phyloP scores from a whole-genome alignment of 1,139 yeast genomes.

The Barnettozyma hawaiiensis region DNA sequence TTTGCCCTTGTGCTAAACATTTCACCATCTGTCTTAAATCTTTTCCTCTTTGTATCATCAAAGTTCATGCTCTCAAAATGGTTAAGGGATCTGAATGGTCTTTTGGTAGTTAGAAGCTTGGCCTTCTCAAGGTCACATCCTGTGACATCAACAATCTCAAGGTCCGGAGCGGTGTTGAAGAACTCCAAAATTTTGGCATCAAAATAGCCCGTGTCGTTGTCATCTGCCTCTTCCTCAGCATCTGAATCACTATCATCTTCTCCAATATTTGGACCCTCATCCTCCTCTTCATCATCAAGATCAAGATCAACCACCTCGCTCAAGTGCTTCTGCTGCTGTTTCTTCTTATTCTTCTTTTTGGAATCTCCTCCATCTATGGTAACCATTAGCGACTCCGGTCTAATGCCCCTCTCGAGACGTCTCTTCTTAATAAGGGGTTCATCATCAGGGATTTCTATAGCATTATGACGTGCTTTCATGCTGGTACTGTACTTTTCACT shows the following conservation, averaged over 20 bases:
- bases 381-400: slow-evolving; percentile 6
- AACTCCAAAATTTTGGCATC: slow-evolving; percentile 70
- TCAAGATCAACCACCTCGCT: slow-evolving; percentile 4
- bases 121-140: slow-evolving; percentile 68
- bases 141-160: slow-evolving; percentile 77
- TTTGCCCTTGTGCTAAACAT: slow-evolving; percentile 68
- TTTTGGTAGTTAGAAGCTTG: slow-evolving; percentile 46
- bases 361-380: slow-evolving; percentile 1
- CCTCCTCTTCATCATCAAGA: slow-evolving; percentile 10
- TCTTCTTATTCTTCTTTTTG: slow-evolving; percentile 1
- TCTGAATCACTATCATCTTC: slow-evolving; percentile 25
- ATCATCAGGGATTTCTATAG: background rate
- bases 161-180: slow-evolving; percentile 67
- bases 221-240: slow-evolving; percentile 21
- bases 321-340: no score
- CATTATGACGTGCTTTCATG: slow-evolving; percentile 3
- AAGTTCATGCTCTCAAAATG: slow-evolving; percentile 54
- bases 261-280: slow-evolving; percentile 17
- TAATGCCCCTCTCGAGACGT: slow-evolving; percentile 27
- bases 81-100: slow-evolving; percentile 65
- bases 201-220: slow-evolving; percentile 29
- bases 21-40: slow-evolving; percentile 55
- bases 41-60: slow-evolving; percentile 22
- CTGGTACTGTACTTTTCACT: slow-evolving; percentile 39
- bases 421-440: slow-evolving; percentile 23